Evolutionary conservation across 257 asterid genomes (phyloP), one percentile per base, ranked within the genome.

Genomic region (Solanum okadae): DNA sequence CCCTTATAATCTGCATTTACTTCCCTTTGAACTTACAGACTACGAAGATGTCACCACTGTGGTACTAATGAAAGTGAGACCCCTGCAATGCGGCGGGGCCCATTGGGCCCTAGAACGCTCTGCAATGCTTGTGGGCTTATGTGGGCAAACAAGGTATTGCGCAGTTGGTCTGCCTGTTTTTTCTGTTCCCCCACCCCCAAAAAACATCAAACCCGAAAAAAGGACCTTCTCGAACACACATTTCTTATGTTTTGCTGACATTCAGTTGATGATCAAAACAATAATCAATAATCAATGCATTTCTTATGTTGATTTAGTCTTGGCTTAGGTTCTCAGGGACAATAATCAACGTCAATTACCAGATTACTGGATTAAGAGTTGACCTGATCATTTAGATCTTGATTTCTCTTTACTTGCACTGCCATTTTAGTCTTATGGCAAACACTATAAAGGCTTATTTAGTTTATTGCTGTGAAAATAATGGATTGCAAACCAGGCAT

Each of bases 71-170:
- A 90, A 88, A 78, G 86, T 22, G 90, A 91, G 44, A 93, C 93
- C 89, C 95, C 94, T 76, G 93, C 92, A 13, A 93, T 92, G 94
- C 93, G 93, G 42, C 94, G 93, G 83, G 93, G 95, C 52, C 94
- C 94, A 56, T 87, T 86, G 49, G 93, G 93, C 79, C 94, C 92
- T 86, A 91, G 93, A 92, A 92, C 92, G 72, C 90, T 93, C 78
- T 93, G 94, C 90, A 92, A 92, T 90, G 94, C 94, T 76, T 91
- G 95, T 84, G 95, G 95, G 84, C 91, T 93, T 77, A 93, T 91
- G 94, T 91, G 95, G 94, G 95, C 92, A 29, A 92, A 91, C 91
- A 93, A 93, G 93, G 93, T 93, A 46, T 79, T 42, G 61, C 35
- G 3, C 83, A 61, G 82, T 85, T 86, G 27, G 52, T 78, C 33